Evolutionary conservation across 2,329 filamentous ascomycete species (phyloP).

Genomic region (Arthrobotrys sinensis): DNA sequence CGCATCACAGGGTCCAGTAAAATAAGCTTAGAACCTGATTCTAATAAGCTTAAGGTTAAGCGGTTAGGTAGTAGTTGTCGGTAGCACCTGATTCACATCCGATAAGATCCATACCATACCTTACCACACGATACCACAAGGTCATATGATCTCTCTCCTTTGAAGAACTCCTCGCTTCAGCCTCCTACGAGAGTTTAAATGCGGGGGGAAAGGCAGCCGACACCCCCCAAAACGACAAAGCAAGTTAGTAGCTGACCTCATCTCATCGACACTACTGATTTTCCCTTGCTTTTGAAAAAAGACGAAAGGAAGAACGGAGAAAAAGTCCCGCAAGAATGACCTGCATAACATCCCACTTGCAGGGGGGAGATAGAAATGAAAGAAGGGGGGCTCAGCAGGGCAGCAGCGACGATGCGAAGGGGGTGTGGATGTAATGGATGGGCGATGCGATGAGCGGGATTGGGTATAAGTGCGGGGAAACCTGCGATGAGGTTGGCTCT

Average conservation of each 20-base stretch:
- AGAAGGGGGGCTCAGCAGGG: constrained; percentile 22
- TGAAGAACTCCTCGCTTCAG: constrained; percentile 33
- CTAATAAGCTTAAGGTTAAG: constrained; percentile 17
- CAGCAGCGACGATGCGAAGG: constrained; percentile 19
- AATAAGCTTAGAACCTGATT: constrained; percentile 11
- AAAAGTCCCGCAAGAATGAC: constrained; percentile 48
- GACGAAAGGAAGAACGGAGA: constrained; percentile 2
- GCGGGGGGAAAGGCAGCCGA: constrained; percentile 18
- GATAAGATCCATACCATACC: constrained; percentile 9
- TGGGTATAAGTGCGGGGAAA: constrained; percentile 57
- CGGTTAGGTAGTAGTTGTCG: background rate
- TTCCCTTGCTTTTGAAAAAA: constrained; percentile 13
- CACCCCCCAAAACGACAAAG: background rate
- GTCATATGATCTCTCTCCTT: constrained; percentile 6
- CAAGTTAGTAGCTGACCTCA: constrained; percentile 29
- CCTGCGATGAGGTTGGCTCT: constrained; percentile 9
- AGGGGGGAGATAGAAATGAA: background rate
- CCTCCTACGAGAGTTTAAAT: constrained; percentile 22
- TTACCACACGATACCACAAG: background rate
- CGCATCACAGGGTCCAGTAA: background rate
- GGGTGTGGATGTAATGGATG: constrained; percentile 4
- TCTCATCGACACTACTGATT: constrained; percentile 26
- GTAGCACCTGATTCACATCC: constrained; percentile 27
- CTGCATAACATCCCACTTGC: constrained; percentile 43
- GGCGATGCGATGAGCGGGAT: constrained; percentile 34